Percentiles rank a stretch among this genome's conserved stretches.
These are phyloP conservation scores for Tranzscheliella williamsii DNA, from an alignment of 1,284 basidiomycete genomes.

Conservation along the genomic window DNA sequence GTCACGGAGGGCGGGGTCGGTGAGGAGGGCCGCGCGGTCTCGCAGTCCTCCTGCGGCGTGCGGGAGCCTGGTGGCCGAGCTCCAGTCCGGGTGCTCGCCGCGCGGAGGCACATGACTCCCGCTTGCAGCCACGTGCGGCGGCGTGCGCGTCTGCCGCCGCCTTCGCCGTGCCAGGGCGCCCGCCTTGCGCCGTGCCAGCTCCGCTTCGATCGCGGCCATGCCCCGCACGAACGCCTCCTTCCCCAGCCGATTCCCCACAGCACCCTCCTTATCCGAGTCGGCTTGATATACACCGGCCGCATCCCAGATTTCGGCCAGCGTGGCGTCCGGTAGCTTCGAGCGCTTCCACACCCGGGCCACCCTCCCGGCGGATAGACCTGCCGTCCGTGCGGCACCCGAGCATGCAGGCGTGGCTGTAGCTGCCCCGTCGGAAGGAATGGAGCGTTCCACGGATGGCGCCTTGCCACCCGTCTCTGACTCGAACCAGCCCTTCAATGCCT, in stretches of 20 bases:
- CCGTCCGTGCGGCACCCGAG: not conserved
- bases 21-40: too few relatives aligned
- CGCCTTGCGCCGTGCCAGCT: slow-evolving; percentile 7
- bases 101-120: too few relatives aligned
- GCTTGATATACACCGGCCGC: not conserved
- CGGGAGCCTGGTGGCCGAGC: too few relatives aligned
- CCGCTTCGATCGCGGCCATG: slow-evolving; percentile 24
- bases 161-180: not conserved
- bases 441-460: not conserved
- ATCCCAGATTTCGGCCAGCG: slow-evolving; percentile 21
- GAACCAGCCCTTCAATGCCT: slow-evolving; percentile 29
- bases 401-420: not conserved
- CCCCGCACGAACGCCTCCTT: slow-evolving; percentile 10
- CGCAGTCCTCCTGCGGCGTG: too few relatives aligned
- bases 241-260: not conserved
- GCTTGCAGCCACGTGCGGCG: too few relatives aligned
- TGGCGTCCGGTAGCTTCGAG: slow-evolving; percentile 1
- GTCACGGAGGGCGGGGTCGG: too few relatives aligned
- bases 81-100: too few relatives aligned
- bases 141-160: not conserved
- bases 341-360: slow-evolving; percentile 13
- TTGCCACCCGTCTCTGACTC: slow-evolving; percentile 21
- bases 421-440: not conserved
- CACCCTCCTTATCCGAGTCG: not conserved
- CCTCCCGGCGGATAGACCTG: slow-evolving; percentile 3